phyloP scores from a whole-genome alignment of 164 flowering plant species.

The Buxus sempervirens region DNA sequence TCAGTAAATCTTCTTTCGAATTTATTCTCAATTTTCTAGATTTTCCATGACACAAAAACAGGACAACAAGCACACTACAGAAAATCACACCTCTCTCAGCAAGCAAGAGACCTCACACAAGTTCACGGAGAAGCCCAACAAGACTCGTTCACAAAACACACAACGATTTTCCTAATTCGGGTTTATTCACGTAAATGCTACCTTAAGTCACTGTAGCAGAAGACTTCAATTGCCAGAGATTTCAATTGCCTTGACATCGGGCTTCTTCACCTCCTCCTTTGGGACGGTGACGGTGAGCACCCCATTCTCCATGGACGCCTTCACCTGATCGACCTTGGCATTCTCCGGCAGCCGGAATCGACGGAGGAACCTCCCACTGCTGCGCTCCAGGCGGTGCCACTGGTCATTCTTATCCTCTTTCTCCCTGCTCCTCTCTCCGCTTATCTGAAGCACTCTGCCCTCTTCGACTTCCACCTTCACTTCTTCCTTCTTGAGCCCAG shows the following conservation, averaged over 20 bases:
- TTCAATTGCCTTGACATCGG: slow-evolving; percentile 22
- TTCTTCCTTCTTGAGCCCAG: slow-evolving; percentile 39
- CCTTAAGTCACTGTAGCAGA: too few relatives aligned
- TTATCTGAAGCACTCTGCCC: slow-evolving; percentile 32
- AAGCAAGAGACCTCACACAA: too few relatives aligned
- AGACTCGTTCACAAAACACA: too few relatives aligned
- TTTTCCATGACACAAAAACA: too few relatives aligned
- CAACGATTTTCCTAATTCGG: too few relatives aligned
- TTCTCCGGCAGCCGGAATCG: slow-evolving; percentile 41
- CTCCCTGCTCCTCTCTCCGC: slow-evolving; percentile 32
- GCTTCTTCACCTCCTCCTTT: slow-evolving; percentile 29
- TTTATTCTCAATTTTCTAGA: too few relatives aligned
- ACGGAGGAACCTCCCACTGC: slow-evolving; percentile 31
- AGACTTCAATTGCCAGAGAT: too few relatives aligned
- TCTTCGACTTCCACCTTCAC: slow-evolving; percentile 46
- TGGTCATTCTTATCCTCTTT: slow-evolving; percentile 34
- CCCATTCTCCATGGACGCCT: slow-evolving; percentile 33
- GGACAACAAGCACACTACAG: too few relatives aligned
- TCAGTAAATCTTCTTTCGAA: too few relatives aligned
- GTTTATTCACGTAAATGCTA: too few relatives aligned
- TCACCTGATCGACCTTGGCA: slow-evolving; percentile 30
- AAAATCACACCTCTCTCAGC: too few relatives aligned
- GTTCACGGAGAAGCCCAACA: too few relatives aligned
- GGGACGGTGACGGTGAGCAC: slow-evolving; percentile 39
- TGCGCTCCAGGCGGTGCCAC: slow-evolving; percentile 33